phyloP scores from a whole-genome alignment of 164 flowering plant genomes.

The Dillenia suffruticosa region DNA sequence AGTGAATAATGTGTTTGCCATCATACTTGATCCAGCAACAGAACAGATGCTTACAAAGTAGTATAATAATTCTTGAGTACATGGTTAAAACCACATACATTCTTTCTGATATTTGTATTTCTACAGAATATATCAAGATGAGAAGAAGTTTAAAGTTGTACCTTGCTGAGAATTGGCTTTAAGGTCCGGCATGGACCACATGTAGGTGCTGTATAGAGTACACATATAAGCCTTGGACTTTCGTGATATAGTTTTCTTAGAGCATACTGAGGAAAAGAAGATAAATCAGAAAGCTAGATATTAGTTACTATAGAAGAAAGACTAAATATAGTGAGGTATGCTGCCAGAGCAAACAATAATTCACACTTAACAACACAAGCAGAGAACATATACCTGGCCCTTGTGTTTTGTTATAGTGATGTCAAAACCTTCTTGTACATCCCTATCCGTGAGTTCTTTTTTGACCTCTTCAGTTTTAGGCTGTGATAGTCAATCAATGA shows the following conservation, averaged over 20 bases:
- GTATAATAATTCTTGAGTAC: not conserved
- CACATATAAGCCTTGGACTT: conserved; percentile 94
- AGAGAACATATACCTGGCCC: conserved; percentile 67
- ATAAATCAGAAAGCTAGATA: not conserved
- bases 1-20: too few relatives aligned
- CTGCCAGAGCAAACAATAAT: too few relatives aligned
- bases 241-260: conserved; percentile 93
- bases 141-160: conserved; percentile 12
- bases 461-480: conserved; percentile 77
- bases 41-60: too few relatives aligned
- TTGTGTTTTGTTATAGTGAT: conserved; percentile 80
- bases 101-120: not conserved
- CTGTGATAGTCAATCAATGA: conserved; percentile 31
- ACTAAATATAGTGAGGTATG: not conserved
- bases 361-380: too few relatives aligned
- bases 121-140: too few relatives aligned
- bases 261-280: conserved; percentile 65
- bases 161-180: conserved; percentile 97
- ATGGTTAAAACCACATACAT: not conserved
- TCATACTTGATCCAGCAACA: too few relatives aligned
- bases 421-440: conserved; percentile 78
- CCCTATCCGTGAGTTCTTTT: conserved; percentile 73
- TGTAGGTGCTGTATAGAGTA: conserved; percentile 90
- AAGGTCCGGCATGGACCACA: conserved; percentile 98
- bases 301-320: not conserved